phyloP scores from a whole-genome alignment of 2,329 filamentous ascomycete species.

The Coleophoma cylindrospora region DNA sequence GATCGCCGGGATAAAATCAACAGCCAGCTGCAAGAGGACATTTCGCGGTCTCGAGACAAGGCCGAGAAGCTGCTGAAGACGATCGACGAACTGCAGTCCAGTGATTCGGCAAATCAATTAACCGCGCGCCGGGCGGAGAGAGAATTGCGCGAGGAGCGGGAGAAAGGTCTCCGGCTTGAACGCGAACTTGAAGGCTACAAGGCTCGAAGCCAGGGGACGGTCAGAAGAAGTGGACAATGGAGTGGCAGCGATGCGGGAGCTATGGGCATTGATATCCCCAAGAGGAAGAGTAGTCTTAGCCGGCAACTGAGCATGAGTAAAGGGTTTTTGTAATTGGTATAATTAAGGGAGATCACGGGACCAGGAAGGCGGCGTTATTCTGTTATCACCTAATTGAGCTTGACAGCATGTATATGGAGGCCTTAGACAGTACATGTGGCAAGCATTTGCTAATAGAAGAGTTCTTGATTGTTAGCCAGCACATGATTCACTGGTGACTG shows the following conservation, averaged over 20 bases:
- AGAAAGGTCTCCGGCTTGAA: conserved; percentile 77
- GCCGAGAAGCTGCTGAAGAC: conserved; percentile 82
- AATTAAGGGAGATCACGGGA: too few relatives aligned
- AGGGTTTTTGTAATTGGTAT: conserved; percentile 57
- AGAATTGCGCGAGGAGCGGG: conserved; percentile 82
- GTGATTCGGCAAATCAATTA: conserved; percentile 77
- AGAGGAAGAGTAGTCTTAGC: conserved; percentile 61
- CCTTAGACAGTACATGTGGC: too few relatives aligned
- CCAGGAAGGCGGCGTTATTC: too few relatives aligned
- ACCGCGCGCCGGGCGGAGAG: conserved; percentile 80
- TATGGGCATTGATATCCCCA: conserved; percentile 46
- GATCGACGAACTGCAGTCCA: conserved; percentile 90
- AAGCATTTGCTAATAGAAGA: too few relatives aligned
- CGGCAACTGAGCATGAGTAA: conserved; percentile 67
- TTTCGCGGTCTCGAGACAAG: conserved; percentile 82
- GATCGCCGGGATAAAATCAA: conserved; percentile 91
- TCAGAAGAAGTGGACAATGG: conserved; percentile 20
- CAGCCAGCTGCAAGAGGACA: conserved; percentile 73
- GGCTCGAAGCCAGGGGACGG: conserved; percentile 24
- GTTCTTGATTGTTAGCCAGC: too few relatives aligned
- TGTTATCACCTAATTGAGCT: too few relatives aligned
- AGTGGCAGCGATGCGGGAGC: conserved; percentile 27
- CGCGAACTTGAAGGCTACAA: conserved; percentile 84
- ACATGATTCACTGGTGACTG: too few relatives aligned
- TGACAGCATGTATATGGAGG: too few relatives aligned